Conservation (phyloP, 441 rosid genomes). For the Brassica balearica region DNA sequence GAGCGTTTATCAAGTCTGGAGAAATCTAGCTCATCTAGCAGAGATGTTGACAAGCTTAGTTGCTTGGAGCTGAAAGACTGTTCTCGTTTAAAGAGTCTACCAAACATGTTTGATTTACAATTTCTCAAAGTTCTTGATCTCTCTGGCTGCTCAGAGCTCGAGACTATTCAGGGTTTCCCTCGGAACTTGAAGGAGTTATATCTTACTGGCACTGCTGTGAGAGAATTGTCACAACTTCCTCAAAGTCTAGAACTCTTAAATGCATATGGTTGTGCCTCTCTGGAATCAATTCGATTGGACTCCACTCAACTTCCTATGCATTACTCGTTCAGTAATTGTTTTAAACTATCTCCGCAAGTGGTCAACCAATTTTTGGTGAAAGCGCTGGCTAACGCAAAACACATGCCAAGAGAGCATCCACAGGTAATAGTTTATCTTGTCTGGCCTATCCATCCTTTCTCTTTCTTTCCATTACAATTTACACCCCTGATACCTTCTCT, state of each 20-base stretch:
- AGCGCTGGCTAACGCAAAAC: too few species aligned
- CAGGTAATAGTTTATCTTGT: background rate
- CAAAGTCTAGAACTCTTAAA: conserved; percentile 14
- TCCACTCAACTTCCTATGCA: conserved; percentile 10
- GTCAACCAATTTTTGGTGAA: background rate
- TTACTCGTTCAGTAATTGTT: conserved; percentile 21
- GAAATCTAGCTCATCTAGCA: background rate
- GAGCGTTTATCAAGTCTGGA: background rate
- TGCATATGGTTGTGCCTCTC: conserved; percentile 7
- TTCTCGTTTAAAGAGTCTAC: conserved; percentile 18
- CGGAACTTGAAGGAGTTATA: conserved; percentile 22
- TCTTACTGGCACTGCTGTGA: conserved; percentile 24
- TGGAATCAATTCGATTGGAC: background rate
- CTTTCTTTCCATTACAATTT: too few species aligned
- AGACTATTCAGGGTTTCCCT: conserved; percentile 17
- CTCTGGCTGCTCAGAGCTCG: conserved; percentile 26
- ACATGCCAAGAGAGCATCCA: background rate
- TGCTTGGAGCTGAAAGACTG: conserved; percentile 28
- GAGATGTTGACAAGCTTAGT: conserved; percentile 24
- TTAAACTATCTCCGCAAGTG: conserved; percentile 17
- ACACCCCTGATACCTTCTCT: too few species aligned
- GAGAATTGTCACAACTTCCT: conserved; percentile 34
- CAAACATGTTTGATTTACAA: conserved; percentile 15
- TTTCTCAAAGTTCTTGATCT: conserved; percentile 32
- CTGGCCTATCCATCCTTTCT: too few species aligned